Base-by-base conservation (phyloP, 176 grass and related monocot genomes). In the Rhipidocladum racemiflorum region DNA sequence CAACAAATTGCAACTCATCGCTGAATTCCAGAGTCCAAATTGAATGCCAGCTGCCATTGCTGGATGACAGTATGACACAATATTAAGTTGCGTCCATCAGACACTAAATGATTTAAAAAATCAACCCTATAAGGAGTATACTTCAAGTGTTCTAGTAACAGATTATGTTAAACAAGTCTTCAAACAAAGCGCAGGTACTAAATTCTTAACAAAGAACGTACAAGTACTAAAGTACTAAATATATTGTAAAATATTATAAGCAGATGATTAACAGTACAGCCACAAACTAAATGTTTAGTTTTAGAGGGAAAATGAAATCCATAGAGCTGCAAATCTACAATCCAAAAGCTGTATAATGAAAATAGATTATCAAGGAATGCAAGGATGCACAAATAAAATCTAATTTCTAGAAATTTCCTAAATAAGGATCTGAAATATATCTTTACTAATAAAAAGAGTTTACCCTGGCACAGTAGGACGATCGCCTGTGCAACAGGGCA, bases 31-130 rank as follows among this genome's bases (percentile, higher is more conserved):
- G 2, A 72, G 61, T 95, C 96, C 96, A 99, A 84, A 88, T 64
- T 65, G 96, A 99, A 42, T 76, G 91, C 96, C 91, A 95, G 21
- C 77, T 93, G 54, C 92, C 96, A 66, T 99, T 95, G 76, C 92
- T 99, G 81, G 68, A 93, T 82, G 64, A 80, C 20, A 82, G 81
- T 64, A 93, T 82, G 64, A 80, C 20, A 82, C 53, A 87, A 82
- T 81, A 81, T 74, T 66, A 78, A 74, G 65, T 77, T 88, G 32
- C 64, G 28, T 83, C 75, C 81, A 85, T 77, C 72, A 85, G 78
- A 55, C 32, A 54, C 49, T 82, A 85, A 85, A 74, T 17, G 10
- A 82, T 77, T 32, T 25, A 67, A 82, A 85, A 61, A 50, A 24
- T 56, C 38, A 81, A 85, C 77, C 40, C 44, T 76, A 77, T 77